Conservation (phyloP, 441 rosid species). For the Pelargonium citronellum region DNA sequence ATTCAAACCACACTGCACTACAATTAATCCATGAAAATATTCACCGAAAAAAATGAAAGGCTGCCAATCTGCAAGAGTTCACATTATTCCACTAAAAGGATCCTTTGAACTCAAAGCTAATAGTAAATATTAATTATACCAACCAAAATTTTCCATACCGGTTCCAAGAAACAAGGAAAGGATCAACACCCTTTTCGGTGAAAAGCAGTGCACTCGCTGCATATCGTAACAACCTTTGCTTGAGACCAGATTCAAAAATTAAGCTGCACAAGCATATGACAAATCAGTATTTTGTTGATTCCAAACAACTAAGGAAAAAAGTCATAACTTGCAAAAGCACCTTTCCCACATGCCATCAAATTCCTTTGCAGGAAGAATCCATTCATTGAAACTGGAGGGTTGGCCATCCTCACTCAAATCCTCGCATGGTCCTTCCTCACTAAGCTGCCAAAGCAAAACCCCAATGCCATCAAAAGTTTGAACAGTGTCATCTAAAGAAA, state of each 20-base stretch:
- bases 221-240: constrained; percentile 79
- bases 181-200: constrained; percentile 83
- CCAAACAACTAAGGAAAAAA: constrained; percentile 3
- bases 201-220: constrained; percentile 89
- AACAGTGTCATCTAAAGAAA: too few relatives aligned
- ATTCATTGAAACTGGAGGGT: constrained; percentile 82
- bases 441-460: constrained; percentile 46
- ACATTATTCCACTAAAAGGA: not conserved
- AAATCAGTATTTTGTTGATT: constrained; percentile 8
- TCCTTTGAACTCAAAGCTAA: too few relatives aligned
- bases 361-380: constrained; percentile 97
- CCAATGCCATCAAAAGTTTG: too few relatives aligned
- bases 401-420: constrained; percentile 72
- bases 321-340: constrained; percentile 31
- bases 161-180: constrained; percentile 91
- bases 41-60: not conserved
- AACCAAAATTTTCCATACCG: constrained; percentile 46
- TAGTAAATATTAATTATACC: not conserved
- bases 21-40: not conserved
- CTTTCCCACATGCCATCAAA: constrained; percentile 99
- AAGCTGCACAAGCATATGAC: constrained; percentile 49
- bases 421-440: constrained; percentile 95
- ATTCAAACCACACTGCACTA: not conserved
- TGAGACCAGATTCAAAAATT: constrained; percentile 85
- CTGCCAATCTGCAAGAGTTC: not conserved